Evolutionary conservation across 495 filamentous ascomycete species (phyloP), one percentile per base, ranked within the genome.

Genomic region (Trichocladium antarcticum): DNA sequence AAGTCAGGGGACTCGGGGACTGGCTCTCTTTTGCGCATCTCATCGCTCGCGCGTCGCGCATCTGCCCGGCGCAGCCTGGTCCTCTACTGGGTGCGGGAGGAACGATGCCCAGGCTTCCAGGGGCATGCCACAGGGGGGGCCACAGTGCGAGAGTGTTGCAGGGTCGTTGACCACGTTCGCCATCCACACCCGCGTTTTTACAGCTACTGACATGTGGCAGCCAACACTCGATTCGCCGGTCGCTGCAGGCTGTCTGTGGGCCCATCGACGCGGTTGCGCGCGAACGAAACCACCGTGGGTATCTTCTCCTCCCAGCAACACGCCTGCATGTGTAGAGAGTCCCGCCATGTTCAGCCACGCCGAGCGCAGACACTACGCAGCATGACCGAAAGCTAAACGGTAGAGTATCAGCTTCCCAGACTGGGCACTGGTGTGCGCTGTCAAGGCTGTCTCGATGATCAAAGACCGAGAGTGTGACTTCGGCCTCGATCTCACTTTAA

Each of bases 1-100:
- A 62, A 66, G 59, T 64, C 61, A 64, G 59, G 59, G 63, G 61
- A 53, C 50, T 39, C 35, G 59, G 59, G 63, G 61, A 53, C 52
- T 42, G 37, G 42, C 54, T 42, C 60, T 55, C 29, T 43, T 24
- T 20, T 19, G 35, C 31, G 37, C 42, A 17, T 50, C 37, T 39
- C 55, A 51, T 54, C 50, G 54, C 16, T 36, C 37, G 24, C 49
- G 52, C 56, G 38, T 36, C 37, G 24, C 49, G 52, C 56, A 42
- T 36, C 27, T 50, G 32, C 31, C 37, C 11, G 29, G 46, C 34
- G 15, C 35, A 47, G 45, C 32, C n/a, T 8, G 28, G 14, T 44
- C 36, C 27, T 32, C 31, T 37, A 20, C 12, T 45, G 24, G 6
- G 27, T 32, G 11, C 22, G 11, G 21, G 17, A 19, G 14, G 27